These are phyloP conservation scores for Limonium bicolor DNA, from an alignment of 148 eudicot genomes.

Conservation along the genomic window DNA sequence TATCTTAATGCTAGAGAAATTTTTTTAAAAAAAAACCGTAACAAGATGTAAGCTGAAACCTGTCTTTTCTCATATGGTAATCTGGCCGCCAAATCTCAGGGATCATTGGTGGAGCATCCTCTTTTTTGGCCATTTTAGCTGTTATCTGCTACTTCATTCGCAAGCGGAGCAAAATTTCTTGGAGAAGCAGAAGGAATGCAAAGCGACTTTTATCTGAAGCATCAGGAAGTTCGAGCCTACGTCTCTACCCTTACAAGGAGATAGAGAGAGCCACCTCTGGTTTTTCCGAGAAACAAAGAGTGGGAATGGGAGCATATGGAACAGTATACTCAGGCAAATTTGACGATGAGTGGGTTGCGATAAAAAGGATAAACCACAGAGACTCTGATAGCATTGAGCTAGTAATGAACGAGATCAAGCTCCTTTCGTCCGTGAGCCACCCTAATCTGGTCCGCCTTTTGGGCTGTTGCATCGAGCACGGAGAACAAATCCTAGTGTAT, in stretches of 20 bases:
- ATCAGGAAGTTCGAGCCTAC: conserved; percentile 44
- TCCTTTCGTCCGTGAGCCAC: conserved; percentile 77
- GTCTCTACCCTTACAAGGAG: conserved; percentile 55
- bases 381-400: conserved; percentile 62
- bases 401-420: conserved; percentile 88
- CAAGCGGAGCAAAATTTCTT: conserved; percentile 19
- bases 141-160: conserved; percentile 31
- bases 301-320: conserved; percentile 88
- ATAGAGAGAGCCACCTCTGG: conserved; percentile 63
- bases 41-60: no score
- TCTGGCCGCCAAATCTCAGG: conserved; percentile 19
- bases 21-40: no score
- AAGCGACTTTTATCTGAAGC: conserved; percentile 56
- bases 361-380: conserved; percentile 54
- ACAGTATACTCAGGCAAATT: conserved; percentile 77
- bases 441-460: conserved; percentile 77
- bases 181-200: conserved; percentile 32
- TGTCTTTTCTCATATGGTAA: neutral
- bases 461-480: conserved; percentile 79
- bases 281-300: conserved; percentile 54
- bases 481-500: conserved; percentile 82
- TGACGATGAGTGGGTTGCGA: conserved; percentile 55
- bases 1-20: no score
- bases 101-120: conserved; percentile 39
- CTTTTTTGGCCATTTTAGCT: conserved; percentile 21